Conservation (phyloP, 2,329 filamentous ascomycete genomes). For the Cytospora piceae region DNA sequence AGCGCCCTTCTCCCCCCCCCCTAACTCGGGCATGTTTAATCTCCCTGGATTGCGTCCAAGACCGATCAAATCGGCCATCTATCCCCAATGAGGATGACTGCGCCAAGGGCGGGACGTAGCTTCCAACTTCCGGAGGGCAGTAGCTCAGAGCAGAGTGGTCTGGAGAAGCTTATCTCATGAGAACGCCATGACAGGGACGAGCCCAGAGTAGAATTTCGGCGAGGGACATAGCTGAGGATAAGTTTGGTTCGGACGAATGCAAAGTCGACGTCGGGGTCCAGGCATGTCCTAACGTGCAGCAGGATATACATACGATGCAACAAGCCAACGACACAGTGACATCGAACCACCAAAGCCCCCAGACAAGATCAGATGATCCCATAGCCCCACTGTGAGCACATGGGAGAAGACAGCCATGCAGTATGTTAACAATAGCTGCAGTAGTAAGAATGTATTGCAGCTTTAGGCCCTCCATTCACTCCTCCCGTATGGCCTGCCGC, state of each 20-base stretch:
- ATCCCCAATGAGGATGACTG: background rate
- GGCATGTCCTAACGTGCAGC: background rate
- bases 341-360: conserved; percentile 59
- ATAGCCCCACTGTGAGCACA: conserved; percentile 62
- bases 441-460: background rate
- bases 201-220: background rate
- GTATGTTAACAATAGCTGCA: conserved; percentile 55
- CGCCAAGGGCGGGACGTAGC: background rate
- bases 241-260: background rate
- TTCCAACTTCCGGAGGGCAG: background rate
- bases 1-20: no score
- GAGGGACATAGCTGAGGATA: background rate
- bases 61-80: background rate
- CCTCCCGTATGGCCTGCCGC: background rate
- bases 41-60: background rate
- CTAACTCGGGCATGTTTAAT: no score
- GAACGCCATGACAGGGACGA: background rate
- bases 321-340: conserved; percentile 48
- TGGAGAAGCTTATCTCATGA: background rate
- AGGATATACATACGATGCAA: conserved; percentile 55
- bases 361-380: conserved; percentile 52
- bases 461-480: conserved; percentile 1
- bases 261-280: background rate
- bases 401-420: conserved; percentile 53
- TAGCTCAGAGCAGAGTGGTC: background rate